phyloP scores from a whole-genome alignment of 441 rosid species.

The Bocquillonia castaneifolia region DNA sequence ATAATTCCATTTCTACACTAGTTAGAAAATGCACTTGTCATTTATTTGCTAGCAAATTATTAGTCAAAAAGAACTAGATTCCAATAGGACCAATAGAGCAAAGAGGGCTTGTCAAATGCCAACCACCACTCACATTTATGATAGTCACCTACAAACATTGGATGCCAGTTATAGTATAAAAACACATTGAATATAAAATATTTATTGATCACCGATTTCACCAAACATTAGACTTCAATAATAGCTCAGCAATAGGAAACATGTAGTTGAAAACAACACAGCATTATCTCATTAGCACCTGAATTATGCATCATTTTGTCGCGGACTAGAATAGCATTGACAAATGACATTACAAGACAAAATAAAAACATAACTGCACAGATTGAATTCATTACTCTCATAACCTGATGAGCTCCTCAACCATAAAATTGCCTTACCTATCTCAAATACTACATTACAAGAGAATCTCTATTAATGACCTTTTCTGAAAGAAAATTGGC shows the following conservation, averaged over 20 bases:
- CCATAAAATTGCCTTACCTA: too few species aligned
- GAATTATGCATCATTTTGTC: not conserved
- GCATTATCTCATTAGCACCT: not conserved
- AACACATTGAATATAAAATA: slow-evolving; percentile 4
- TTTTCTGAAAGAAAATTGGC: slow-evolving; percentile 28
- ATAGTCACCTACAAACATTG: slow-evolving; percentile 2
- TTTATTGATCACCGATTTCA: not conserved
- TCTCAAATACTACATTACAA: not conserved
- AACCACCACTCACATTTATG: not conserved
- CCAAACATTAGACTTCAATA: slow-evolving; percentile 3
- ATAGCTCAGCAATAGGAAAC: not conserved
- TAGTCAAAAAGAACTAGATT: slow-evolving; percentile 18
- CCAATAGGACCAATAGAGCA: slow-evolving; percentile 3
- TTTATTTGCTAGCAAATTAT: too few species aligned
- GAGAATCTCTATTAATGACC: not conserved
- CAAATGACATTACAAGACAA: not conserved
- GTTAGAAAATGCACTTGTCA: slow-evolving; percentile 6
- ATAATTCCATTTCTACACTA: slow-evolving; percentile 1
- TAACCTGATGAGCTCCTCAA: not conserved
- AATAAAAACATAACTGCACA: not conserved
- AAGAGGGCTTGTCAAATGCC: not conserved
- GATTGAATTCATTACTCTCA: not conserved
- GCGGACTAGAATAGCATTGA: too few species aligned
- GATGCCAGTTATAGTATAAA: slow-evolving; percentile 15
- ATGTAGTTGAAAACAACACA: not conserved